Base-by-base conservation (phyloP, 2,329 filamentous ascomycete species). In the Incumbomyces lentus region DNA sequence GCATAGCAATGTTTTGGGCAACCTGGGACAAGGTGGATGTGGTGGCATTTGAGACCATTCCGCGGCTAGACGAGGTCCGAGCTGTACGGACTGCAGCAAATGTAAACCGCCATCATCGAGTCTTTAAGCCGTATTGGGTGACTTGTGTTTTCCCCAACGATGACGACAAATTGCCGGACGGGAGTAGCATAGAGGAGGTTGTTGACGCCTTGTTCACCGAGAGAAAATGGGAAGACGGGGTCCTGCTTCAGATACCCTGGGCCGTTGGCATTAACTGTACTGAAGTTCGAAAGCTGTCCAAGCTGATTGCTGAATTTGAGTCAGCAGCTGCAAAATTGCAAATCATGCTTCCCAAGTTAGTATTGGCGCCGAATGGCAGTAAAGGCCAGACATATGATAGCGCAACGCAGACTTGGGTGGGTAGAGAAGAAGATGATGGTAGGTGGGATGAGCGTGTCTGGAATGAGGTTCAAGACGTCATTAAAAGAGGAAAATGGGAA, bases 341-440 rank as follows among this genome's bases (percentile, higher is more conserved):
- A 43, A 57, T 3, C 53, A 60, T 66, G 0, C 54, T 61, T 12
- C 79, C 79, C 1, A 69, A 67, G 16, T 60, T 84, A 44, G 73
- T 84, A 3, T 55, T 84, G 14, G 84, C 84, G 59, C 81, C 81
- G 0, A 81, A 85, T 59, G 81, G 81, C 0, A 83, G 81, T 1
- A 79, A 78, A 39, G 79, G 78, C 0, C 77, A 83, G 61, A 71
- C 80, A 1, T 84, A 84, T 62, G 76, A 84, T 59, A 81, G 79
- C 1, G 64, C 62, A 0, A 79, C 76, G 6, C 75, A 82, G 56
- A 65, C 63, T 44, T 85, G 81, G 81, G 74, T 73, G 52, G 47
- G 51, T 22, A 37, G 46, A 3, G 46, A 51, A n/a, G 17, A 40
- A 26, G 40, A 42, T 22, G 37, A 44, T 18, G n/a, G 17, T 6